Conservation (phyloP, 305 asterid species). For the Stenogyne calaminthoides region DNA sequence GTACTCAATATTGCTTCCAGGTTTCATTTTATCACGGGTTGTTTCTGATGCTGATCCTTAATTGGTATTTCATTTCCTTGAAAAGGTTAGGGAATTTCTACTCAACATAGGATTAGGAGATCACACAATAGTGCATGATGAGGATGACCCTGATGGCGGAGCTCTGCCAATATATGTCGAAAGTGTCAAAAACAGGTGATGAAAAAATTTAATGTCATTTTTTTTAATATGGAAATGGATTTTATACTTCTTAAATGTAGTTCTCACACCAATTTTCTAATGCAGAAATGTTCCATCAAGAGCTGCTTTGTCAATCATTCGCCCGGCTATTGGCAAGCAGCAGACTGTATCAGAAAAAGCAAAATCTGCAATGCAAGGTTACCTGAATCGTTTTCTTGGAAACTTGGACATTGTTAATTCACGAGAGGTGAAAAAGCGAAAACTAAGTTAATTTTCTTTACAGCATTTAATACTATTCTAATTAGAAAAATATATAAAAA, state of each 20-base stretch:
- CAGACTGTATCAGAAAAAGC: slow-evolving; percentile 72
- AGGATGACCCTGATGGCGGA: slow-evolving; percentile 84
- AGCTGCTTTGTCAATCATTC: slow-evolving; percentile 84
- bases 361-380: slow-evolving; percentile 91
- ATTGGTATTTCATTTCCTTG: slow-evolving; percentile 15
- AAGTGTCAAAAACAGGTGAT: slow-evolving; percentile 64
- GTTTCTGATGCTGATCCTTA: slow-evolving; percentile 25
- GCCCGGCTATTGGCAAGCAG: slow-evolving; percentile 80
- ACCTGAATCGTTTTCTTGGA: slow-evolving; percentile 86
- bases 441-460: slow-evolving; percentile 25
- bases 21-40: slow-evolving; percentile 8
- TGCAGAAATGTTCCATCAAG: slow-evolving; percentile 85
- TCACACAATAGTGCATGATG: slow-evolving; percentile 71
- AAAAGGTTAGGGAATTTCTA: slow-evolving; percentile 89
- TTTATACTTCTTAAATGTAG: slow-evolving; percentile 17
- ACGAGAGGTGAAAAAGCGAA: slow-evolving; percentile 65
- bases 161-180: slow-evolving; percentile 67
- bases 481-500: too few relatives aligned
- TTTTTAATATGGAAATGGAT: slow-evolving; percentile 10
- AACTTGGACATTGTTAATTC: slow-evolving; percentile 86
- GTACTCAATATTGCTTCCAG: neutral
- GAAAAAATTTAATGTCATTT: slow-evolving; percentile 14
- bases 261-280: slow-evolving; percentile 36
- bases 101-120: slow-evolving; percentile 79
- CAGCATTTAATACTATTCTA: too few relatives aligned